Conservation (phyloP, 2,329 filamentous ascomycete genomes). For the Colletotrichum somersetense region DNA sequence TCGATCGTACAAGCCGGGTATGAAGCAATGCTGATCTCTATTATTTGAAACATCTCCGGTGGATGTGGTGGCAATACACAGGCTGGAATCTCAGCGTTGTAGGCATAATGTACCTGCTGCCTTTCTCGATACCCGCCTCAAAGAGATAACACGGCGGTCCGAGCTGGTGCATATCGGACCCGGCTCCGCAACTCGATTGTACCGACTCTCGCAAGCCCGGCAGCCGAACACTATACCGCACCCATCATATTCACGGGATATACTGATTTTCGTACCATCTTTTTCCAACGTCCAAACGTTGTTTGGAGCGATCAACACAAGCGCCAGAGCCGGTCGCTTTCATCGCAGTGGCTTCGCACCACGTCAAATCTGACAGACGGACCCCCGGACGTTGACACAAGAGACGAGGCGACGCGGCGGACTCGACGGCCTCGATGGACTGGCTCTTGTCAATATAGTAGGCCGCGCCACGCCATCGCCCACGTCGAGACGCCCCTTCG, state of each 20-base stretch:
- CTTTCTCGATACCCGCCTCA: not conserved
- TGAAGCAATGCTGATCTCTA: not conserved
- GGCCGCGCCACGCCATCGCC: slow-evolving; percentile 1
- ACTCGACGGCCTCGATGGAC: not conserved
- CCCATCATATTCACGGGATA: too few relatives aligned
- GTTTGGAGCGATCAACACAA: slow-evolving; percentile 1
- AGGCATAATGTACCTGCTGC: not conserved
- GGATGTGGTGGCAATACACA: not conserved
- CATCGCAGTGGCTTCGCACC: slow-evolving; percentile 14
- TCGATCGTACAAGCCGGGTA: not conserved
- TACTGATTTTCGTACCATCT: not conserved
- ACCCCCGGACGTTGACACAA: not conserved
- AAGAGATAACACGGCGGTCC: not conserved
- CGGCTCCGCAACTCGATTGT: not conserved
- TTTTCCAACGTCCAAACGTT: not conserved
- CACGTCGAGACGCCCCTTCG: not conserved
- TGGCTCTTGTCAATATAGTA: not conserved
- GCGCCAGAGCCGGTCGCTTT: slow-evolving; percentile 5
- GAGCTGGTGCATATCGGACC: not conserved
- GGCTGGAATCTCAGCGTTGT: too few relatives aligned
- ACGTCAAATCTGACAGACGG: not conserved
- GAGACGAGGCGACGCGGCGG: slow-evolving; percentile 7
- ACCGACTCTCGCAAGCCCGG: not conserved
- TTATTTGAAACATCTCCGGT: not conserved
- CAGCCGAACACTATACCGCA: not conserved